Conservation (phyloP, 176 grass and related monocot genomes). For the Canna indica region DNA sequence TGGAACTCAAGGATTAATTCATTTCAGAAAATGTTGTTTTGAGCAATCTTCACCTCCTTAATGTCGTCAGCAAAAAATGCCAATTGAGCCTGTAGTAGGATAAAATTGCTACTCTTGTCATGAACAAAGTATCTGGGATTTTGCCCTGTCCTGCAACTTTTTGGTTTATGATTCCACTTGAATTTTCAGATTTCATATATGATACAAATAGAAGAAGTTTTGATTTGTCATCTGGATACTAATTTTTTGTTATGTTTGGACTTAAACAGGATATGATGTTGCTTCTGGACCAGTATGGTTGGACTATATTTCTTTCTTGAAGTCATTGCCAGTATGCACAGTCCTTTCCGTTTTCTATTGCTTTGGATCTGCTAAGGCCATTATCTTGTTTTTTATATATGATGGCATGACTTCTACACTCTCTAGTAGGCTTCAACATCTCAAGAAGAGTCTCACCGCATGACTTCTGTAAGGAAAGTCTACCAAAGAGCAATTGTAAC, state of each 20-base stretch:
- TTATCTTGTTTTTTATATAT: conserved; percentile 4
- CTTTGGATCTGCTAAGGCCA: conserved; percentile 8
- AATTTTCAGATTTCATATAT: not conserved
- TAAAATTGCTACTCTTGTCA: not conserved
- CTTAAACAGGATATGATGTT: conserved; percentile 58
- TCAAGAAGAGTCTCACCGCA: conserved; percentile 81
- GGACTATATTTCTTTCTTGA: conserved; percentile 94
- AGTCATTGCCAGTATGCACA: conserved; percentile 70
- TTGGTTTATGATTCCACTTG: not conserved
- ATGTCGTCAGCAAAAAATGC: not conserved
- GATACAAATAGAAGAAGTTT: not conserved
- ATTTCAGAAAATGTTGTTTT: not conserved
- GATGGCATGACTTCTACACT: conserved; percentile 18
- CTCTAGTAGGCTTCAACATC: conserved; percentile 31
- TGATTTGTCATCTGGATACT: not conserved
- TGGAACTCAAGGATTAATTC: not conserved
- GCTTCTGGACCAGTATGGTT: conserved; percentile 90
- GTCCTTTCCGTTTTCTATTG: conserved; percentile 17
- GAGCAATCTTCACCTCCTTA: not conserved
- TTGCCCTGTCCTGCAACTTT: not conserved
- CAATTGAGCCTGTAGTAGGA: not conserved
- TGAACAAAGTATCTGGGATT: not conserved
- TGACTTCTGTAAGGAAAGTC: conserved; percentile 77
- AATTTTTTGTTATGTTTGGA: conserved; percentile 8
- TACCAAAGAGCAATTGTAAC: conserved; percentile 96